phyloP scores from a whole-genome alignment of 352 stramenopile species.

The Globisporangium irregulare region DNA sequence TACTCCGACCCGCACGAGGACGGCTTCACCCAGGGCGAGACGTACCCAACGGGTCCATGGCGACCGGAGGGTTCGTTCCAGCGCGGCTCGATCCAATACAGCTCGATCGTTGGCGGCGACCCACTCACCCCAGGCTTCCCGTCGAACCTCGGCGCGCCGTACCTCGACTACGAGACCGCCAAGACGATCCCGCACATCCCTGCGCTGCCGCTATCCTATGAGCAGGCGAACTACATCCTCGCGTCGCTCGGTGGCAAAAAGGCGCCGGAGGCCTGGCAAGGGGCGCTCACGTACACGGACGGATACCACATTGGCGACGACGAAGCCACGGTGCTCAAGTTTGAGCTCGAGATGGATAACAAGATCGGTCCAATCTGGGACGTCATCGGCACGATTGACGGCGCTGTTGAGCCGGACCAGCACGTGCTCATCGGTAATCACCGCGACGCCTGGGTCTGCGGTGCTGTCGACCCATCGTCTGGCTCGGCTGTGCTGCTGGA shows the following conservation, averaged over 20 bases:
- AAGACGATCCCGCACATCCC: slow-evolving; percentile 69
- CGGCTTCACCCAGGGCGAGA: slow-evolving; percentile 53
- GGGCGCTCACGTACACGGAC: slow-evolving; percentile 46
- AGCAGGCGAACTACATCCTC: slow-evolving; percentile 76
- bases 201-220: slow-evolving; percentile 73
- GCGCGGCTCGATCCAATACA: slow-evolving; percentile 83
- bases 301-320: slow-evolving; percentile 78
- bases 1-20: slow-evolving; percentile 89
- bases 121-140: slow-evolving; percentile 50
- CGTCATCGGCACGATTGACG: slow-evolving; percentile 81
- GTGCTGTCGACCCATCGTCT: slow-evolving; percentile 81
- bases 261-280: slow-evolving; percentile 55
- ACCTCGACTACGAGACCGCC: slow-evolving; percentile 40
- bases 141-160: slow-evolving; percentile 37
- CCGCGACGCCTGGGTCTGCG: slow-evolving; percentile 90
- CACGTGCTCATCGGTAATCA: slow-evolving; percentile 90
- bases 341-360: slow-evolving; percentile 81
- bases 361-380: slow-evolving; percentile 81
- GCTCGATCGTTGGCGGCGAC: slow-evolving; percentile 69
- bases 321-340: slow-evolving; percentile 49
- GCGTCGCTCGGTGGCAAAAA: slow-evolving; percentile 53
- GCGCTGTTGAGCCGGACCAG: slow-evolving; percentile 50
- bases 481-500: slow-evolving; percentile 82
- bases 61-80: slow-evolving; percentile 76
- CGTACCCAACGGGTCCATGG: slow-evolving; percentile 83